Evolutionary conservation across 768 basidiomycete genomes (phyloP).

Genomic region (Boletus eberwhitei): DNA sequence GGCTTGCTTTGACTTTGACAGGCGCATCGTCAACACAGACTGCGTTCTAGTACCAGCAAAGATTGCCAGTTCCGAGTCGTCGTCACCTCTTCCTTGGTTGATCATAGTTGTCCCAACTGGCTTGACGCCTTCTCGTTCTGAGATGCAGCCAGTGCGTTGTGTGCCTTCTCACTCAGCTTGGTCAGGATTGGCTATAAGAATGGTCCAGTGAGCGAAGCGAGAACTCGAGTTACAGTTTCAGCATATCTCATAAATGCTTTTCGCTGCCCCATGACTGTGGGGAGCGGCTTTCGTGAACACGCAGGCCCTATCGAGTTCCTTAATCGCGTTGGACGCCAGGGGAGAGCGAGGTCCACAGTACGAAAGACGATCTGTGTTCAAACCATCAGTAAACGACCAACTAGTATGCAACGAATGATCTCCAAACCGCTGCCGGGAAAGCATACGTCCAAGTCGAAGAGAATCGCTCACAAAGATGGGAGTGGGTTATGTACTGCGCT

Average conservation of each 20-base stretch:
- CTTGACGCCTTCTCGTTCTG: conserved; percentile 33
- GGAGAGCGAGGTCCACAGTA: conserved; percentile 66
- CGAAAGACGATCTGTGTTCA: conserved; percentile 65
- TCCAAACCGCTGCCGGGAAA: conserved; percentile 50
- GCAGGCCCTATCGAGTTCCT: conserved; percentile 68
- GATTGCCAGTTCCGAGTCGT: conserved; percentile 64
- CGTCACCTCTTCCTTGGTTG: conserved; percentile 49
- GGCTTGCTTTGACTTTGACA: conserved; percentile 18
- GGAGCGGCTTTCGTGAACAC: conserved; percentile 58
- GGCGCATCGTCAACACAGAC: conserved; percentile 50
- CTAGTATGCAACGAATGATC: neutral
- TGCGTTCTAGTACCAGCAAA: conserved; percentile 67
- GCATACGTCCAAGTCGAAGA: conserved; percentile 64
- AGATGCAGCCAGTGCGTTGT: conserved; percentile 46
- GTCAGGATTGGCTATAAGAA: conserved; percentile 48
- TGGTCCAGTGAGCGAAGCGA: neutral
- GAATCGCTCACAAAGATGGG: conserved; percentile 49
- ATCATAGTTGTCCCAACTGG: conserved; percentile 43
- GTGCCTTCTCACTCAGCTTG: conserved; percentile 64
- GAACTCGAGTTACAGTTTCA: neutral
- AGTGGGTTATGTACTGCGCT: conserved; percentile 46
- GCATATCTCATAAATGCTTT: conserved; percentile 54
- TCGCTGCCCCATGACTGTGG: conserved; percentile 59
- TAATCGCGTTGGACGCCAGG: conserved; percentile 62
- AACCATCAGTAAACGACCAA: neutral